These are phyloP conservation scores for Trichoderma guizhouense DNA, from an alignment of 2,329 filamentous ascomycete species.

Conservation along the genomic window DNA sequence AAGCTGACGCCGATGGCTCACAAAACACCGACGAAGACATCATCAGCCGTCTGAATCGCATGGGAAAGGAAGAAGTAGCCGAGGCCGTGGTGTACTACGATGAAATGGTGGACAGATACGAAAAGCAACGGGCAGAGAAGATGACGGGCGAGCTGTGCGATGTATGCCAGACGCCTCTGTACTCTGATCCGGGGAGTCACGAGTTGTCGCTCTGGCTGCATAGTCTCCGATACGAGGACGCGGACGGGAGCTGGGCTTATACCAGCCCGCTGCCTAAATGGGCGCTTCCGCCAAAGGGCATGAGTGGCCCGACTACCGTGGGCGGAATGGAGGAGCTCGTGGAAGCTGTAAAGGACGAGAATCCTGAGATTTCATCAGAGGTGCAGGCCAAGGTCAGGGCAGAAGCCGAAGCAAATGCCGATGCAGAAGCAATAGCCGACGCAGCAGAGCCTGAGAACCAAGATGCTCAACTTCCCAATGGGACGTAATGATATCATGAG, in stretches of 20 bases:
- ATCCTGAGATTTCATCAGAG: slow-evolving; percentile 36
- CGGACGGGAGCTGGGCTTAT: slow-evolving; percentile 81
- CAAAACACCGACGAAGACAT: slow-evolving; percentile 83
- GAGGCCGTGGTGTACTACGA: slow-evolving; percentile 91
- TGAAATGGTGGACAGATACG: slow-evolving; percentile 86
- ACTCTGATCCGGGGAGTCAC: slow-evolving; percentile 85
- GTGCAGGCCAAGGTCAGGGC: slow-evolving; percentile 10
- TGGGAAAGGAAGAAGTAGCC: slow-evolving; percentile 92
- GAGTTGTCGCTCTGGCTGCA: slow-evolving; percentile 94
- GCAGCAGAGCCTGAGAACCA: background rate
- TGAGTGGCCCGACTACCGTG: slow-evolving; percentile 67
- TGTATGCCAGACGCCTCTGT: slow-evolving; percentile 81
- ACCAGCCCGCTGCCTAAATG: slow-evolving; percentile 79
- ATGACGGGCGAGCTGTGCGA: slow-evolving; percentile 83
- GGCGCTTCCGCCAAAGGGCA: slow-evolving; percentile 76
- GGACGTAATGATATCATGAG: slow-evolving; percentile 7
- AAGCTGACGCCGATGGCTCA: slow-evolving; percentile 59
- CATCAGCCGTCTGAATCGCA: slow-evolving; percentile 76
- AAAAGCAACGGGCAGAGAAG: slow-evolving; percentile 87
- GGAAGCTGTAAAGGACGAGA: slow-evolving; percentile 48
- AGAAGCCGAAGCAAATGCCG: background rate
- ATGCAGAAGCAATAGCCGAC: too few relatives aligned
- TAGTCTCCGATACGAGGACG: slow-evolving; percentile 83
- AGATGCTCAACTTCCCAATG: background rate
- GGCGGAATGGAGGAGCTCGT: slow-evolving; percentile 59